Evolutionary conservation across 768 basidiomycete species (phyloP).

Genomic region (Trametes punicea): DNA sequence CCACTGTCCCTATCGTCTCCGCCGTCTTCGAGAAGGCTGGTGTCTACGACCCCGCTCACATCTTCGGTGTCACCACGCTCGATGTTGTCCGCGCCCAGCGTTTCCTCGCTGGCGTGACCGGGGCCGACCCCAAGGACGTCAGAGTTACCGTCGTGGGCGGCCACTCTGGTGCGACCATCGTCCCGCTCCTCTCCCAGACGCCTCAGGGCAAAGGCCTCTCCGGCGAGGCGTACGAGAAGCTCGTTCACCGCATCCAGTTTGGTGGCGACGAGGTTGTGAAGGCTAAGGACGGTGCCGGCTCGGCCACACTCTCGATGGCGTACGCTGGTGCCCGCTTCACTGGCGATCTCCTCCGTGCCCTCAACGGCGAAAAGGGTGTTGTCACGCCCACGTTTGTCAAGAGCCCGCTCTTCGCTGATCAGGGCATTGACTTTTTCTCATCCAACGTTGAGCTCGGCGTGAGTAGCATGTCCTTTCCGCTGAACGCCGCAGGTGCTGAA

Average conservation of each 20-base stretch:
- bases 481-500: not conserved
- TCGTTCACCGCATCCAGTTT: constrained; percentile 93
- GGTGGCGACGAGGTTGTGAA: constrained; percentile 99
- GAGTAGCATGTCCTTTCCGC: constrained; percentile 29
- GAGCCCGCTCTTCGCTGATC: constrained; percentile 77
- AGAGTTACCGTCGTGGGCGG: constrained; percentile 88
- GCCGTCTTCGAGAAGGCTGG: constrained; percentile 88
- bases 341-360: constrained; percentile 53
- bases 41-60: constrained; percentile 81
- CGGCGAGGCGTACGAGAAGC: constrained; percentile 70
- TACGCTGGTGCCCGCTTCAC: constrained; percentile 75
- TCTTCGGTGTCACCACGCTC: constrained; percentile 98
- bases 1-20: constrained; percentile 96
- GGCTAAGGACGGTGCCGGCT: constrained; percentile 88
- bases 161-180: constrained; percentile 96
- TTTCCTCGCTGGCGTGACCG: constrained; percentile 75
- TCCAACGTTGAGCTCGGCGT: constrained; percentile 93
- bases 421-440: constrained; percentile 95
- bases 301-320: constrained; percentile 75
- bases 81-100: constrained; percentile 96
- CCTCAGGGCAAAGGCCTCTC: constrained; percentile 63
- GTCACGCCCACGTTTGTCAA: constrained; percentile 85
- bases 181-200: constrained; percentile 90
- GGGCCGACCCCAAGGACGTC: constrained; percentile 61
- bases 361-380: constrained; percentile 65